Base-by-base conservation (phyloP, 2,329 filamentous ascomycete genomes). In the Xylaria sp. region DNA sequence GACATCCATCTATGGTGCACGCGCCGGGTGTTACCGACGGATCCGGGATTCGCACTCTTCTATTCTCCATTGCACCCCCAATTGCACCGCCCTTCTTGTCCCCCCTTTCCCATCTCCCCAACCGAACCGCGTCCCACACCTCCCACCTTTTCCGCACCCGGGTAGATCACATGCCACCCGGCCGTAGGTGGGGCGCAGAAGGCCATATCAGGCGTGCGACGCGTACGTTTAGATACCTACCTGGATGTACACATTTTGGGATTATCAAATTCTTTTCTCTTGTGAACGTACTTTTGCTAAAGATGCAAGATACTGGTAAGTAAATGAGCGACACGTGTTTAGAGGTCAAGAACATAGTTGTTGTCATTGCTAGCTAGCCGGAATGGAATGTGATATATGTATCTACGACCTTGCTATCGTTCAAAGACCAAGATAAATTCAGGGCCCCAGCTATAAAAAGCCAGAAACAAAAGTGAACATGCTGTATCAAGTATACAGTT, bases 1-100 rank as follows among this genome's bases (percentile, higher is more conserved):
- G 53, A 50, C 59, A 59, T 62, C 62, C 28, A 31, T 31, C 9
- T 9, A 4, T 9, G 9, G 9, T 31, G 5, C 4, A 31, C 62
- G 62, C 62, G 58, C 62, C 62, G 62, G 59, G 58, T 64, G 58
- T 57, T 64, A 64, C 62, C 62, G 62, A 64, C 58, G 53, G 58
- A 59, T 58, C 62, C 62, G 62, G 62, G 58, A 57, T 31, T 4
- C 21, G 23, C 28, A 37, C 19, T 46, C 52, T 33, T 50, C 43
- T 19, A 40, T 19, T 35, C 15, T 17, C 38, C 28, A 11, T 33
- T 33, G 12, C 25, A n/a, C 9, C 9, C 28, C 28, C 28, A 31
- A 5, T 31, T 31, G 28, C 28, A 31, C 28, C 28, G 28, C 28
- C 9, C 28, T 9, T 31, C n/a, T 31, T 31, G 28, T 9, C 28